Conservation (phyloP, 768 basidiomycete species). For the Tephrocybe sp. region DNA sequence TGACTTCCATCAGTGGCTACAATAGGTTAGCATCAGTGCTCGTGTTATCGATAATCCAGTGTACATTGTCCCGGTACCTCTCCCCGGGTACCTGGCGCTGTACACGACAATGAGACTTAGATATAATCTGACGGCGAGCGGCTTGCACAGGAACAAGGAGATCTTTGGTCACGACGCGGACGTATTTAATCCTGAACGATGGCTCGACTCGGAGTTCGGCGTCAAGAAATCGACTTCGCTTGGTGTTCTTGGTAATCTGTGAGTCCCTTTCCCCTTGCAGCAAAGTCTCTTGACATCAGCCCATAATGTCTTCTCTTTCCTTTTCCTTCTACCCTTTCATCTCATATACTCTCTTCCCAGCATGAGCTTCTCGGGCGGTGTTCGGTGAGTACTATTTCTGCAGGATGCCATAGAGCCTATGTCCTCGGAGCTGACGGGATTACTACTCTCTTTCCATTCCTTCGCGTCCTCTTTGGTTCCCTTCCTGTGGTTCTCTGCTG, state of each 20-base stretch:
- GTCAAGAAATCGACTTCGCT: conserved; percentile 42
- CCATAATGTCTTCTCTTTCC: not conserved
- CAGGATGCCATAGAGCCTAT: not conserved
- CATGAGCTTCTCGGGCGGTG: conserved; percentile 31
- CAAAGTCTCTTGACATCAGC: not conserved
- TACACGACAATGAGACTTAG: not conserved
- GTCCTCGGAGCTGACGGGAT: not conserved
- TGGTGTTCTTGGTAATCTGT: conserved; percentile 51
- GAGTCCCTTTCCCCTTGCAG: conserved; percentile 7
- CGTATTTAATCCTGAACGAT: conserved; percentile 48
- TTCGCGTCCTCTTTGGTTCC: not conserved
- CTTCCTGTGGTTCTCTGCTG: not conserved
- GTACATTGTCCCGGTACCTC: not conserved
- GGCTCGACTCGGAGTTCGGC: conserved; percentile 39
- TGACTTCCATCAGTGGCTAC: conserved; percentile 51
- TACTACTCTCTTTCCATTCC: not conserved
- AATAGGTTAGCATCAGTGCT: conserved; percentile 46
- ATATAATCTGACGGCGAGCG: not conserved
- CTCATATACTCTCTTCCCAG: conserved; percentile 13
- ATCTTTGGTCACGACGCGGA: conserved; percentile 50
- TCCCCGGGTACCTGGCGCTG: not conserved
- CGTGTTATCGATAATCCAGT: too few relatives aligned
- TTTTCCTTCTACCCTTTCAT: not conserved
- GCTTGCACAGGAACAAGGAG: conserved; percentile 31
- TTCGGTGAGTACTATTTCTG: conserved; percentile 23